Base-by-base conservation (phyloP, 2,329 filamentous ascomycete genomes). In the Nothophoma quercina region DNA sequence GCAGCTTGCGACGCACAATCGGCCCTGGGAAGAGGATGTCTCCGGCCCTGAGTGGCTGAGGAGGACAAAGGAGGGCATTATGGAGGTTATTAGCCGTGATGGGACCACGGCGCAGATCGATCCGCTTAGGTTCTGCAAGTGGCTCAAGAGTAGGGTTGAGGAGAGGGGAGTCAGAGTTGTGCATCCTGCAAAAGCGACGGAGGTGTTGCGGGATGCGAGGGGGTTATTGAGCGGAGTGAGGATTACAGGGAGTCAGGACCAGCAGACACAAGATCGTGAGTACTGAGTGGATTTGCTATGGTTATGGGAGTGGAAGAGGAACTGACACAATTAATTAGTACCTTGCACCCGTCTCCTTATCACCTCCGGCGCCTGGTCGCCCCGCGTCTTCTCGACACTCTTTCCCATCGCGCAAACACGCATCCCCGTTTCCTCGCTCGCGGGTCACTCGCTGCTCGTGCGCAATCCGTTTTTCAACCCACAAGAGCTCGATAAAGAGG, bases 361-460 rank as follows among this genome's bases (percentile, higher is more conserved):
- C 54, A 77, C 88, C 0, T 83, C 88, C 0, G 90, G 90, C 3
- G 83, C 85, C 3, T 93, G 90, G 90, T 88, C 88, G 0, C 81
- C 84, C 0, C 73, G 75, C 25, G 84, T 90, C n/a, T 88, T 91
- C 67, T 62, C 75, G 2, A 75, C 77, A 0, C 80, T 93, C 13
- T 93, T 93, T 65, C 84, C 84, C 0, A 64, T 71, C 0, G 81
- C 87, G 1, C 65, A 64, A 2, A 64, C 81, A 1, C 69, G 76
- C 9, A 74, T 92, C 18, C 83, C 85, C 0, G 77, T 91, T 33
- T 76, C 78, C 3, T 80, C 84, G 15, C 76, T 92, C 5, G 88
- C 88, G 0, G 90, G 90, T 0, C 86, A 93, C 72, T 91, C 88
- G 15, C 74, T 93, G 7, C 82, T 92, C 2, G 73, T 93, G 4